A percentile compares a stretch with the other conserved stretches of the same genome.
phyloP scores from a whole-genome alignment of 257 asterid species.

The Gardenia jasminoides region DNA sequence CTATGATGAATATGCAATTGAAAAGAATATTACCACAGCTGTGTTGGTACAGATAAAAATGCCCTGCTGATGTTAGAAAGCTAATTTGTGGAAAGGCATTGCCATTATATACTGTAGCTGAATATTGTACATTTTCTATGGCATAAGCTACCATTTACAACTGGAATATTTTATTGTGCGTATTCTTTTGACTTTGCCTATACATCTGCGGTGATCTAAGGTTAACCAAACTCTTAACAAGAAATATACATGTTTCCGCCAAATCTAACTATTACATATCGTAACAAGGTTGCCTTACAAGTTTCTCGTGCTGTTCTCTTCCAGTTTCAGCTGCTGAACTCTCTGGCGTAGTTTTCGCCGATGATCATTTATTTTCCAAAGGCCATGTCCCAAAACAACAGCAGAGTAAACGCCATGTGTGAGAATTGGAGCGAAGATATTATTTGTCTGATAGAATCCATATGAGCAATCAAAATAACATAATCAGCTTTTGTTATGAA shows the following conservation, averaged over 20 bases:
- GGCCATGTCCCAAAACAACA: slow-evolving; percentile 85
- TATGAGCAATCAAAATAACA: background rate
- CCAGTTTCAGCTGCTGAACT: slow-evolving; percentile 66
- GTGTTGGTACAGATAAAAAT: background rate
- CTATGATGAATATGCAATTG: too few species aligned
- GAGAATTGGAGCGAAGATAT: slow-evolving; percentile 81
- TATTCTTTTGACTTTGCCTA: background rate
- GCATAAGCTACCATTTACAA: slow-evolving; percentile 5
- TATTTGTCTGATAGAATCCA: slow-evolving; percentile 52
- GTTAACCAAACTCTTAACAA: slow-evolving; percentile 9
- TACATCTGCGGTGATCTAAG: background rate
- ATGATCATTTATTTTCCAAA: slow-evolving; percentile 89
- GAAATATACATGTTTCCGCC: slow-evolving; percentile 29
- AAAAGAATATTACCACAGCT: too few species aligned
- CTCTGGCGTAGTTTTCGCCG: slow-evolving; percentile 69
- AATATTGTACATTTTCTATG: background rate
- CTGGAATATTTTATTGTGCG: background rate
- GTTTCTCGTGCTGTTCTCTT: slow-evolving; percentile 31
- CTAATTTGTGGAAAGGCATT: background rate
- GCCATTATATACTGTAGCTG: background rate
- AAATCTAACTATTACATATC: background rate
- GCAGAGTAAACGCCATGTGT: slow-evolving; percentile 92
- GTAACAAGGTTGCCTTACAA: slow-evolving; percentile 10
- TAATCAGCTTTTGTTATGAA: background rate
- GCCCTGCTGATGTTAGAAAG: background rate